phyloP scores from a whole-genome alignment of 1,139 yeast genomes.

The Hansenula sp. region DNA sequence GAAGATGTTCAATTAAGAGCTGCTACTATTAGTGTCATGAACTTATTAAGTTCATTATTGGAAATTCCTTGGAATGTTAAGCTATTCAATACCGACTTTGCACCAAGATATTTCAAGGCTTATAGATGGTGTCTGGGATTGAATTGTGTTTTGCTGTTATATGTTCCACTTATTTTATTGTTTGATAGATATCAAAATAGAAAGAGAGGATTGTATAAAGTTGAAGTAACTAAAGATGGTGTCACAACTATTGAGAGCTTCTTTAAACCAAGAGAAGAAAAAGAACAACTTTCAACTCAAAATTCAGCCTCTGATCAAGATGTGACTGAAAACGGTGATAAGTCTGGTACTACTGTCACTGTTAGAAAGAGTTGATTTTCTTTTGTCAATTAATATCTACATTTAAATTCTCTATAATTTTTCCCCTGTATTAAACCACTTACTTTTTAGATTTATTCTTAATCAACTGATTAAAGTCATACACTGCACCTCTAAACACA shows the following conservation, averaged over 20 bases:
- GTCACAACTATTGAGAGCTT: background rate
- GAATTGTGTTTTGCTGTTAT: constrained; percentile 7
- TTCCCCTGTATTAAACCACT: no score
- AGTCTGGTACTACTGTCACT: no score
- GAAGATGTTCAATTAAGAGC: constrained; percentile 18
- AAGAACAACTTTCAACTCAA: no score
- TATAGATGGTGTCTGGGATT: constrained; percentile 10
- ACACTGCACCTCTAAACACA: background rate
- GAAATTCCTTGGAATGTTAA: constrained; percentile 11
- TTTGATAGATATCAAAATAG: constrained; percentile 18
- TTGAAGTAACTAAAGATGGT: background rate
- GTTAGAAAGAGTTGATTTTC: no score
- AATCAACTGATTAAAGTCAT: background rate
- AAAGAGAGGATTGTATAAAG: constrained; percentile 9
- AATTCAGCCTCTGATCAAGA: no score
- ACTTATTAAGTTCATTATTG: constrained; percentile 10
- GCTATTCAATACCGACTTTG: constrained; percentile 13
- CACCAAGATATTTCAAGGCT: constrained; percentile 12
- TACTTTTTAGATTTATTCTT: no score
- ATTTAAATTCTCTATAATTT: no score
- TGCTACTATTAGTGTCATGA: constrained; percentile 16
- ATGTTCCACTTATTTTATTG: constrained; percentile 11
- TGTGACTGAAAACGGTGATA: no score
- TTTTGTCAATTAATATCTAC: no score
- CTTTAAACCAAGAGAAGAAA: no score